phyloP scores from a whole-genome alignment of 345 rosid species.

The Pugionium dolabratum region DNA sequence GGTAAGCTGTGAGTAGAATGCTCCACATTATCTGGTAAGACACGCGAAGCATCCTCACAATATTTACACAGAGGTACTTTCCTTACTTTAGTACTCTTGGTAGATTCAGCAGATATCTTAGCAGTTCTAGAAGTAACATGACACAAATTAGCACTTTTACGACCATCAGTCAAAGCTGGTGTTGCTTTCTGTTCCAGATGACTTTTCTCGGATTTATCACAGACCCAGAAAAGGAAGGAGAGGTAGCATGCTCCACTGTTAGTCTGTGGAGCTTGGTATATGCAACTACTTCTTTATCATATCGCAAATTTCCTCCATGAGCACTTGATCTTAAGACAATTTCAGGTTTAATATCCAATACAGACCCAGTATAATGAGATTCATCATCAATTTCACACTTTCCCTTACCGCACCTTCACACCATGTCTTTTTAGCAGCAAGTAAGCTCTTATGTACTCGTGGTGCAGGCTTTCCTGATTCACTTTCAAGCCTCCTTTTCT shows the following conservation, averaged over 20 bases:
- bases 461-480: background rate
- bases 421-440: background rate
- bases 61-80: background rate
- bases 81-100: background rate
- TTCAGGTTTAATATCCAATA: constrained; percentile 19
- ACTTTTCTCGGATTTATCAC: constrained; percentile 48
- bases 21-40: background rate
- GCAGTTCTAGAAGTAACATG: background rate
- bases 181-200: constrained; percentile 40
- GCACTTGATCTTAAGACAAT: constrained; percentile 50
- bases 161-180: background rate
- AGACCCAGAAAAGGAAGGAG: constrained; percentile 42
- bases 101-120: background rate
- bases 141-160: background rate
- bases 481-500: background rate
- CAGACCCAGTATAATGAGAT: background rate
- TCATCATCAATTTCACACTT: background rate
- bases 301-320: constrained; percentile 41
- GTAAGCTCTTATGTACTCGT: background rate
- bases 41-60: background rate
- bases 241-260: constrained; percentile 59
- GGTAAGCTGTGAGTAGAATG: background rate
- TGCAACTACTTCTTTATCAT: constrained; percentile 72
- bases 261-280: constrained; percentile 59
- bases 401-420: background rate